Conservation (phyloP, 2,329 filamentous ascomycete species). For the Eutypella sp. region DNA sequence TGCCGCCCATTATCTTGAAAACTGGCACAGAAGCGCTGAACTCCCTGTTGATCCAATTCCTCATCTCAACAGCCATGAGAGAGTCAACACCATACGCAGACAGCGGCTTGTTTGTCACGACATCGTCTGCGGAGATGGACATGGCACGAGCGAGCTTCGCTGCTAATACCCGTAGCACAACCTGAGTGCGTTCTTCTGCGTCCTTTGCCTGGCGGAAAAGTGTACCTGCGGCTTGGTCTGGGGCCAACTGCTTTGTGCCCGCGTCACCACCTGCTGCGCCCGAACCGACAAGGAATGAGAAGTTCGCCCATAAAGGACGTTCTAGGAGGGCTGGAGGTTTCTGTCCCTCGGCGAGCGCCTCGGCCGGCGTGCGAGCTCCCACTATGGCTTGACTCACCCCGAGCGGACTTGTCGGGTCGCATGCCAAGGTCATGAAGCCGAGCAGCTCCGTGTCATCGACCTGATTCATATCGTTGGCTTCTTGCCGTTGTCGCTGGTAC, state of each 20-base stretch:
- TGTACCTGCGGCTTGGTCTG: slow-evolving; percentile 4
- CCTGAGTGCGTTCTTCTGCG: slow-evolving; percentile 6
- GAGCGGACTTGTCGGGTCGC: slow-evolving; percentile 10
- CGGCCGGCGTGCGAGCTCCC: slow-evolving; percentile 10
- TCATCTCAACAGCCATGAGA: slow-evolving; percentile 26
- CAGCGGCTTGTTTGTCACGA: slow-evolving; percentile 19
- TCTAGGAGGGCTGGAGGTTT: slow-evolving; percentile 3
- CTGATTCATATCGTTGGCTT: slow-evolving; percentile 11
- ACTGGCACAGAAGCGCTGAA: slow-evolving; percentile 1
- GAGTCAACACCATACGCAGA: slow-evolving; percentile 27
- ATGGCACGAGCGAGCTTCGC: slow-evolving; percentile 13
- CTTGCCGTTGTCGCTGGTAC: slow-evolving; percentile 8
- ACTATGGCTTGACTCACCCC: slow-evolving; percentile 11
- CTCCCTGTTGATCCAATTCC: slow-evolving; percentile 22
- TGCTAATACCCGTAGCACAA: slow-evolving; percentile 9
- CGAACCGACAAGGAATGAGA: slow-evolving; percentile 6
- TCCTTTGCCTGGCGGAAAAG: slow-evolving; percentile 10
- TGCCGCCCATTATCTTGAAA: not conserved
- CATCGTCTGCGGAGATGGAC: slow-evolving; percentile 15
- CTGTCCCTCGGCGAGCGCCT: slow-evolving; percentile 8
- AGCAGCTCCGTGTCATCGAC: slow-evolving; percentile 19
- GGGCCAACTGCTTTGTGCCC: not conserved
- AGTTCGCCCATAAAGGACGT: slow-evolving; percentile 9
- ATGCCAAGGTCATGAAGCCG: slow-evolving; percentile 15
- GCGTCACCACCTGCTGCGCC: not conserved